Evolutionary conservation across 176 grass and related monocot species (phyloP).

Genomic region (Musa schizocarpa): DNA sequence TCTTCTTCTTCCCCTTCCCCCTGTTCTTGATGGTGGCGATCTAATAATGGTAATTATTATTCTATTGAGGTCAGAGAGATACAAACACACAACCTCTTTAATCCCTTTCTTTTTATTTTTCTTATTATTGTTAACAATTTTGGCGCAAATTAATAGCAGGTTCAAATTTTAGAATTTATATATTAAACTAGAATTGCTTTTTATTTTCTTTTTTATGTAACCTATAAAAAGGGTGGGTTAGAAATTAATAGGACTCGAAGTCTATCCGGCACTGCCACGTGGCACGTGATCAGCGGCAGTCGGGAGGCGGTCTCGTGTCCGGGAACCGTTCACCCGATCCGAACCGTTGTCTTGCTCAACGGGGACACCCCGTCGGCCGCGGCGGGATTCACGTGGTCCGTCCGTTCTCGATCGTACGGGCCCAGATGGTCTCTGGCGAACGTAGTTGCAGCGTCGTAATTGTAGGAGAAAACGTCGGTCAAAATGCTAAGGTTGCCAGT

Average conservation of each 20-base stretch:
- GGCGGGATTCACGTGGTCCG: not conserved
- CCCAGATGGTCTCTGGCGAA: not conserved
- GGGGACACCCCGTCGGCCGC: not conserved
- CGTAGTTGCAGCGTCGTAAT: no score
- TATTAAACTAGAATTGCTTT: not conserved
- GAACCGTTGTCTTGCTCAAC: not conserved
- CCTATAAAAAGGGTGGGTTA: not conserved
- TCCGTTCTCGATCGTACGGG: not conserved
- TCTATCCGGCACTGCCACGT: not conserved
- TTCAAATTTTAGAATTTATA: not conserved
- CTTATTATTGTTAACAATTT: not conserved
- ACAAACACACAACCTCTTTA: not conserved
- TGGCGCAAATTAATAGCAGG: no score
- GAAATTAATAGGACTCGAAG: not conserved
- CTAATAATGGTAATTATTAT: slow-evolving; percentile 9
- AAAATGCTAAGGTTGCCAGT: no score
- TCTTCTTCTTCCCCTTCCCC: not conserved
- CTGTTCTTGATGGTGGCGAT: slow-evolving; percentile 5
- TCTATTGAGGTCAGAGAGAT: not conserved
- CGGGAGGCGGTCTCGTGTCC: not conserved
- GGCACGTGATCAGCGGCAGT: not conserved
- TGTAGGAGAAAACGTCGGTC: no score
- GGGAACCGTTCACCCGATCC: not conserved
- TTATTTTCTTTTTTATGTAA: not conserved
- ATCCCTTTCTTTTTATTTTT: not conserved